Percentiles rank a stretch among this genome's conserved stretches.
Evolutionary conservation across 768 basidiomycete genomes (phyloP).

Genomic region (Cystobasidium tubakii): DNA sequence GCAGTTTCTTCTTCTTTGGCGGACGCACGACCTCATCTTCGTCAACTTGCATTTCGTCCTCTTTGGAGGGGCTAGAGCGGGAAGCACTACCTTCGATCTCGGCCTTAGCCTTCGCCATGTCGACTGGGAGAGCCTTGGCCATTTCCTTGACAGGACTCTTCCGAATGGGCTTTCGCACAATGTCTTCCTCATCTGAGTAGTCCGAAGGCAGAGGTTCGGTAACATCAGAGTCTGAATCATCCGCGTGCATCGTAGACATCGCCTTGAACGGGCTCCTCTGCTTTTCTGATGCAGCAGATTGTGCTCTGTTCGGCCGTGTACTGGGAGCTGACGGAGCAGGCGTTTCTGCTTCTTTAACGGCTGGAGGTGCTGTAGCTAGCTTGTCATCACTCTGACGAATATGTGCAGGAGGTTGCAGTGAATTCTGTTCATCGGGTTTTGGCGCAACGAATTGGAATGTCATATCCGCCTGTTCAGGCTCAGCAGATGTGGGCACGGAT

Average conservation of each 20-base stretch:
- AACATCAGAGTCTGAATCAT: conserved; percentile 22
- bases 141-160: conserved; percentile 12
- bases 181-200: conserved; percentile 20
- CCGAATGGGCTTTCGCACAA: background rate
- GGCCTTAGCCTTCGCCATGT: background rate
- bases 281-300: background rate
- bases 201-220: conserved; percentile 32
- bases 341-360: background rate
- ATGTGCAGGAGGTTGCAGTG: background rate
- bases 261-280: background rate
- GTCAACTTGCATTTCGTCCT: background rate
- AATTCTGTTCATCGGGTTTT: background rate
- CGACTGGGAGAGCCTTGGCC: background rate
- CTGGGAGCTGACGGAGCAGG: background rate
- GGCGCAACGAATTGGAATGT: background rate
- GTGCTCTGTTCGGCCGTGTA: background rate
- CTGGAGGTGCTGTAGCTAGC: background rate
- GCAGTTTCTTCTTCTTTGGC: conserved; percentile 22
- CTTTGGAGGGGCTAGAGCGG: background rate
- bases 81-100: background rate
- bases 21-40: conserved; percentile 30
- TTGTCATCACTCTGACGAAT: background rate
- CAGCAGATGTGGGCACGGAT: background rate
- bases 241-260: background rate
- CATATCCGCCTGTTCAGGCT: background rate